Base-by-base conservation (phyloP, 495 filamentous ascomycete species). In the Trichoderma orchidacearum region DNA sequence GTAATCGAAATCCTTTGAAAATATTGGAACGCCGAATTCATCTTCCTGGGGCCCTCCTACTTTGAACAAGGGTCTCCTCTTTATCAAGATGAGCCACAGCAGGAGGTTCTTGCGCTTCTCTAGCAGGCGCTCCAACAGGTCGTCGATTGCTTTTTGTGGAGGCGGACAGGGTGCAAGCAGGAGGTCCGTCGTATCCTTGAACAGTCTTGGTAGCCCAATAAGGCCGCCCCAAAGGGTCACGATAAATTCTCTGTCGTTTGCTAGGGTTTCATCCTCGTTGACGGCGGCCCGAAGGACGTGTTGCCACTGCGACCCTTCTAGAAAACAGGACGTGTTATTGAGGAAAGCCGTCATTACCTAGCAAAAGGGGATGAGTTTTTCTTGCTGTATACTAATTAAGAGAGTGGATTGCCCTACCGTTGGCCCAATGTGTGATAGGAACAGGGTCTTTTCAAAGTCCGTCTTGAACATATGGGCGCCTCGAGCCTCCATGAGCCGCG, bases 361-460 rank as follows among this genome's bases (percentile, higher is more conserved):
- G 9, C 8, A 12, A 48, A 27, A 48, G 3, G 5, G 8, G n/a
- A 48, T 27, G 41, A 27, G 41, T 8, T 13, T 15, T 23, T 12
- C 27, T 18, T 4, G 23, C 27, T 27, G 18, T 32, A 25, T 12
- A 23, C 9, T 31, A 0, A 23, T 36, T 35, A 8, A 9, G 25
- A 9, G 30, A 21, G 13, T 18, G 5, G 8, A 28, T 6, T 21
- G 31, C 17, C 62, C 45, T 61, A 69, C 68, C 18, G 66, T 64
- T 52, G 65, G 63, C 25, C 64, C 68, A 28, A 60, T 60, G 35
- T 69, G 65, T 18, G 65, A 64, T 21, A 68, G 61, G 30, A 72
- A 66, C 23, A 72, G 61, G 1, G 70, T 62, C 53, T 66, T 65
- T 54, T 72, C 70, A 52, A 69, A 70, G 8, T 70, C 63, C 23